phyloP scores from a whole-genome alignment of 176 grass and related monocot species.

The Carex littledalei region DNA sequence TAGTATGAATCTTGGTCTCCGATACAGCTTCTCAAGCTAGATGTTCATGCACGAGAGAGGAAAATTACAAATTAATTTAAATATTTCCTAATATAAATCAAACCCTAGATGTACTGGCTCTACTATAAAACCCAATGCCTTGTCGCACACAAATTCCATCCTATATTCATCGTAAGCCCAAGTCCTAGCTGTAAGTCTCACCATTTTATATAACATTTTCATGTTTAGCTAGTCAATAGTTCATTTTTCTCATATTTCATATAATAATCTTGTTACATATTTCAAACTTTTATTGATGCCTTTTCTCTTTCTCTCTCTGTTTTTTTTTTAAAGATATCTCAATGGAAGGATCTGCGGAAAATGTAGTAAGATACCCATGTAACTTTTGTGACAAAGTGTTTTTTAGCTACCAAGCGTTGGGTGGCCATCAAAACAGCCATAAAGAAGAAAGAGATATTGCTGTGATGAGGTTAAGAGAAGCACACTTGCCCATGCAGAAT shows the following conservation, averaged over 20 bases:
- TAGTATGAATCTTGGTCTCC: background rate
- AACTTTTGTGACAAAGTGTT: conserved; percentile 31
- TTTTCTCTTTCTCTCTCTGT: background rate
- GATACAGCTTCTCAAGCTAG: background rate
- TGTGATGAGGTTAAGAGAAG: background rate
- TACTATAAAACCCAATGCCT: background rate
- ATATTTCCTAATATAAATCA: background rate
- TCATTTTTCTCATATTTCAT: background rate
- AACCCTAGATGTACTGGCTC: background rate
- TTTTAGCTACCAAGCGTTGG: conserved; percentile 24
- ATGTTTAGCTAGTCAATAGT: background rate
- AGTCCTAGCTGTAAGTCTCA: background rate
- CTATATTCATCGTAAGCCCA: background rate
- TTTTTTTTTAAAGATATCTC: background rate
- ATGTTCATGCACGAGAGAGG: conserved; percentile 11
- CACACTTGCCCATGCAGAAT: background rate
- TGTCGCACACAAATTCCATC: background rate
- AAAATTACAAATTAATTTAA: background rate
- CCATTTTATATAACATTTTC: background rate
- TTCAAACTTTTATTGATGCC: background rate
- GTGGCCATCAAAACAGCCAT: conserved; percentile 38
- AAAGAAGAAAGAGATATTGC: background rate
- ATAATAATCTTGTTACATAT: background rate
- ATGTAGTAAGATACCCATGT: conserved; percentile 2
- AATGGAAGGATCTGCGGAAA: background rate